Evolutionary conservation across 257 asterid genomes (phyloP), one percentile per base, ranked within the genome.

Genomic region (Nicotiana obtusifolia): DNA sequence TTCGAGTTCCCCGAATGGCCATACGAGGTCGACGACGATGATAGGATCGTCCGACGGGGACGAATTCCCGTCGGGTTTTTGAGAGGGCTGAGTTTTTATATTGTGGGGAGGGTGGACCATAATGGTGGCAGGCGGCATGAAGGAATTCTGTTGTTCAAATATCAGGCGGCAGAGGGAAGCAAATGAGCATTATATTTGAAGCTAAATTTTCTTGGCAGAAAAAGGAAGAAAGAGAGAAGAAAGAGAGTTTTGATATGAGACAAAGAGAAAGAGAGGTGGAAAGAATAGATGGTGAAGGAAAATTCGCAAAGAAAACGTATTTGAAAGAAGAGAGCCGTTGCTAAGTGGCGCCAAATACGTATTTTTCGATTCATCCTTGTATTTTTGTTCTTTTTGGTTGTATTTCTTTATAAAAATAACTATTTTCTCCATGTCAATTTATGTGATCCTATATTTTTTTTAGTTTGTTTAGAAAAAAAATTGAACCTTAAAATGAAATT

Each of bases 1-100:
- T 0, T 91, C 92, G 15, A 91, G 86, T 54, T 77, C 62, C 7
- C 89, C 96, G 22, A 94, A 92, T 0, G 98, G 98, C 19, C 90
- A 85, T 10, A n/a, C 20, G 15, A 85, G 84, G 78, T 86, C 90
- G 47, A 78, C 9, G 0, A 41, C 37, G 5, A 80, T 81, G 4
- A 75, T 84, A 0, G 77, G 71, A 4, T 26, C 71, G 0, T 35
- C 57, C 5, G 64, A 62, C 5, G 1, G 80, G 59, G 35, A 1
- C 31, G 82, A 57, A 14, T 49, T 82, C 28, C 80, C 81, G 77
- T 71, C 85, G 22, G 80, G 76, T 15, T 79, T 85, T 2, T 83
- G 83, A 24, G 85, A 28, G 53, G 31, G 76, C 47, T 75, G 76
- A 79, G 62, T 82, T 66, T 87, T 79, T 9, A 84, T 44, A 3